Base-by-base conservation (phyloP, 257 asterid species). In the Phtheirospermum japonicum region DNA sequence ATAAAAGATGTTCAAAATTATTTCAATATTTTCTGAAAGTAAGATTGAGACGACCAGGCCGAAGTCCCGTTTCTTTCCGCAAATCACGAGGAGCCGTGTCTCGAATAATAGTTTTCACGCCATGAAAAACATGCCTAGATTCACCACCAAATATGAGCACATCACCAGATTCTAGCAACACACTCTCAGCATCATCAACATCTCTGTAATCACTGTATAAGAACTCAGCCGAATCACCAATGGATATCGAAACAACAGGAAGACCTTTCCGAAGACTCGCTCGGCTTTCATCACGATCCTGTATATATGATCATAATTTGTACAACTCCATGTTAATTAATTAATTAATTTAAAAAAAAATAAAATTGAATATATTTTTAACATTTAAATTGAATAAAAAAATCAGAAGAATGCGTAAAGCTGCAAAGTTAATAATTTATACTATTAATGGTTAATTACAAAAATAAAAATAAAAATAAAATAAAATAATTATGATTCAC, bases 11-110 rank as follows among this genome's bases (percentile, higher is more conserved):
- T 36, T 36, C 2, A 9, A 18, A 50, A 50, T 8, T 18, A 19
- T 18, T 20, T 75, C 77, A 76, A 43, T 61, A 65, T 59, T 78
- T 28, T 66, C 84, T 71, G 70, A 82, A 82, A 57, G 95, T 87
- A 17, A 86, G 89, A 75, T 86, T 86, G 66, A 87, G 87, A 9
- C 93, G 93, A 53, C 95, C 95, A 4, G 93, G 90, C 4, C 71
- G 80, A 20, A 84, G 84, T 11, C 55, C 71, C 2, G 79, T 34
- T 2, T 2, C 4, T 16, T 74, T 58, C 42, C 64, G 64, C 79
- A 87, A 64, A 7, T 37, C 58, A 0, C 1, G 45, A 37, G 93
- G 93, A 54, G 93, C 89, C 6, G 93, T 66, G 6, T 40, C 39
- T 1, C 84, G 80, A 23, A 53, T 4, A 34, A 84, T 75, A 23